Base-by-base conservation (phyloP, 2,329 filamentous ascomycete species). In the Diaporthe velutina region DNA sequence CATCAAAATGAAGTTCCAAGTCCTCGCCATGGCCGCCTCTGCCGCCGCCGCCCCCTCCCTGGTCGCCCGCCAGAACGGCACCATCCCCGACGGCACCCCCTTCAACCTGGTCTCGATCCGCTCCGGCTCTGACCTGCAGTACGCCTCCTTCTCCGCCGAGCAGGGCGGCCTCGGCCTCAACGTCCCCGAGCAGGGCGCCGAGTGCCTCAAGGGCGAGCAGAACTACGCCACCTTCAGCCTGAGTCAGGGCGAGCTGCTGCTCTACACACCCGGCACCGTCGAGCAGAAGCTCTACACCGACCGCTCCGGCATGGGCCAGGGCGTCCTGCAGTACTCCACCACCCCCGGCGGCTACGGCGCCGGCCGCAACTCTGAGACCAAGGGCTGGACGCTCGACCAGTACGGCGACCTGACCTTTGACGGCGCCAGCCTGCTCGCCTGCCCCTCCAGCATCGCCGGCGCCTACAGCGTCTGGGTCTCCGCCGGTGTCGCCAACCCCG, bases 271-370 rank as follows among this genome's bases (percentile, higher is more conserved):
- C 35, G 82, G 82, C 30, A 83, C 81, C 6, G 83, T 77, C 45
- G 81, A 82, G 3, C 90, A 92, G 83, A 82, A 87, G 78, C 74
- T 89, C 68, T 91, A 79, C 76, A 86, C 87, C 54, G 90, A 92
- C 80, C 86, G 87, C 58, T 90, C 88, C 60, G 90, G 89, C 79
- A 90, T 91, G 89, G 87, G 88, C 77, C 87, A 89, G 77, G 90
- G 90, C 68, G 82, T 84, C 30, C 78, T 91, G 55, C 85, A 86
- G 55, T 92, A 90, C 83, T 85, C 85, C 45, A 88, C 86, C 45
- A 15, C 22, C 22, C 70, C 70, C 5, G 87, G 86, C 55, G 85
- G 78, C 52, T 78, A 86, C 77, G 73, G 78, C 9, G 73, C 82
- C 0, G 84, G 85, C 40, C 78, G 77, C 45, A 86, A 88, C 79